A percentile compares a stretch with the other conserved stretches of the same genome.
Evolutionary conservation across 129 eudicot genomes (phyloP).

Genomic region (Apium graveolens): DNA sequence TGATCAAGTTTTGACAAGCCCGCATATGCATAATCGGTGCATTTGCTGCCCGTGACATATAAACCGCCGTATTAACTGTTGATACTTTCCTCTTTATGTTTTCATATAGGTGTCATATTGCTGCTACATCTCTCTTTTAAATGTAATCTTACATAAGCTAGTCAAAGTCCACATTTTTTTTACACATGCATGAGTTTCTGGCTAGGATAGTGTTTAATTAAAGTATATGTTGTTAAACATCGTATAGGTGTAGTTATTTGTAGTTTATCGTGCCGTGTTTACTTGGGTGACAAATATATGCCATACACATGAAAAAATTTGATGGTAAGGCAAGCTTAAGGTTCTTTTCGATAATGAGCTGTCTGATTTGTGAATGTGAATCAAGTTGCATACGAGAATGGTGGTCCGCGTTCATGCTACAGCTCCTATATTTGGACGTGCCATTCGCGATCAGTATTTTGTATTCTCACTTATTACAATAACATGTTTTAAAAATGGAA

Average conservation of each 20-base stretch:
- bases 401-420: neutral
- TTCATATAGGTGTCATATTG: neutral
- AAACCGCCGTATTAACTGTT: conserved; percentile 10
- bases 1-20: neutral
- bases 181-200: no score
- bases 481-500: no score
- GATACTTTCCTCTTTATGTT: neutral
- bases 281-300: no score
- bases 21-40: neutral
- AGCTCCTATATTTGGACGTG: neutral
- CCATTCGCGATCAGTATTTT: neutral
- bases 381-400: neutral
- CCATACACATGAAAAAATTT: no score
- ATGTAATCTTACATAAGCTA: no score
- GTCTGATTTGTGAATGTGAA: neutral
- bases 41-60: conserved; percentile 3
- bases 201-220: no score
- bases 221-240: no score
- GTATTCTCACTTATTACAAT: neutral
- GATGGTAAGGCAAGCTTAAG: neutral
- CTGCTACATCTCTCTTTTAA: neutral
- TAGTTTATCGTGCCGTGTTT: no score
- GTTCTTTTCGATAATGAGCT: neutral
- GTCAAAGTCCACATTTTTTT: no score
- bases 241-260: no score